Conservation (phyloP, 306 rosid genomes). For the Sicyos edulis region DNA sequence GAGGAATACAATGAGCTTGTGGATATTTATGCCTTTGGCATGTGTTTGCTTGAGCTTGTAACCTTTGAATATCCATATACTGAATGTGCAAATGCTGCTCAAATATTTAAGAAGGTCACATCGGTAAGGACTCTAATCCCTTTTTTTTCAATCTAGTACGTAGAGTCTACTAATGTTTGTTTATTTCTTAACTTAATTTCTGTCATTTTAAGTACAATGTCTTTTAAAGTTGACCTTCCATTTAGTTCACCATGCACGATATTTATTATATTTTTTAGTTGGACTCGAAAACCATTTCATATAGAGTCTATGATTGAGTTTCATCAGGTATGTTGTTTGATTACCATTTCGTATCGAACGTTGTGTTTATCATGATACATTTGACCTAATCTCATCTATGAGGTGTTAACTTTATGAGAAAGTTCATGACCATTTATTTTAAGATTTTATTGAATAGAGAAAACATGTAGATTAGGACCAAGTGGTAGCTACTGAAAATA, state of each 20-base stretch:
- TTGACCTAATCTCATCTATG: not conserved
- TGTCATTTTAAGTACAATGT: not conserved
- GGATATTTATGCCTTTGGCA: too few species aligned
- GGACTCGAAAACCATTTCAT: not conserved
- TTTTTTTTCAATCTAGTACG: constrained; percentile 13
- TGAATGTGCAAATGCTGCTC: constrained; percentile 97
- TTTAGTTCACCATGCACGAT: too few species aligned
- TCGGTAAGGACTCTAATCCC: constrained; percentile 51
- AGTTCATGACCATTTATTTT: not conserved
- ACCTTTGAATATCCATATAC: constrained; percentile 85
- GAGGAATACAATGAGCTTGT: too few species aligned
- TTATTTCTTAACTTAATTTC: not conserved
- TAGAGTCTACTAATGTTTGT: constrained; percentile 9
- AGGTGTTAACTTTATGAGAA: not conserved
- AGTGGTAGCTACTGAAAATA: too few species aligned
- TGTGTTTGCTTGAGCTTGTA: constrained; percentile 49
- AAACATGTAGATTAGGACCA: not conserved
- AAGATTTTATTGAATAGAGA: not conserved
- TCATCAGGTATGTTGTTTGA: not conserved
- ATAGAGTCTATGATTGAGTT: not conserved
- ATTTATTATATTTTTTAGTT: not conserved
- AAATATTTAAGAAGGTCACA: constrained; percentile 96
- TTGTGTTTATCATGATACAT: not conserved
- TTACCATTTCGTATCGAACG: not conserved
- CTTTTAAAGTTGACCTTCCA: not conserved